Conservation (phyloP, 805 yeast genomes). For the Suhomyces kilbournensis region DNA sequence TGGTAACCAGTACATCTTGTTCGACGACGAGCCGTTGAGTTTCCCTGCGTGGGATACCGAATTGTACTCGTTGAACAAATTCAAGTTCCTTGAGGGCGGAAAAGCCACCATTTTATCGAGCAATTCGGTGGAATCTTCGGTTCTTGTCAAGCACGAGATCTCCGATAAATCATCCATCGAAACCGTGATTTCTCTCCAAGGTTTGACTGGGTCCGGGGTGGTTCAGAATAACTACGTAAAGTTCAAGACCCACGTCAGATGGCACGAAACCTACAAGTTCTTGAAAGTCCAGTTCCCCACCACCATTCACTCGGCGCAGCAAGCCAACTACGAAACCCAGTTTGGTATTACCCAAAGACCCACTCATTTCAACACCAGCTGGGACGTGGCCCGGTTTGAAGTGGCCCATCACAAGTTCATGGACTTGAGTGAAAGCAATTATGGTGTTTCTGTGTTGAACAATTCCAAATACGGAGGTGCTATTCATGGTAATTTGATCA, state of each 20-base stretch:
- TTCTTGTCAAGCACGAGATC: constrained; percentile 60
- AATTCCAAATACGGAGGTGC: constrained; percentile 90
- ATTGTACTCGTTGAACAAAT: constrained; percentile 76
- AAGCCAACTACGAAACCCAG: constrained; percentile 88
- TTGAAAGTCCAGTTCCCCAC: constrained; percentile 95
- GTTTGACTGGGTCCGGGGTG: constrained; percentile 44
- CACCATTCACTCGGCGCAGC: constrained; percentile 62
- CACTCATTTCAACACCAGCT: constrained; percentile 89
- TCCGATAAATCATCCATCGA: constrained; percentile 56
- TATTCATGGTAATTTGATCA: constrained; percentile 88
- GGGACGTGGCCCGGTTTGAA: constrained; percentile 97
- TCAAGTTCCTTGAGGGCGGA: constrained; percentile 42
- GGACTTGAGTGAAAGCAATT: constrained; percentile 80
- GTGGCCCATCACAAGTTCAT: constrained; percentile 93
- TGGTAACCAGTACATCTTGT: constrained; percentile 78
- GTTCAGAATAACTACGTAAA: constrained; percentile 33
- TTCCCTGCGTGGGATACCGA: constrained; percentile 99
- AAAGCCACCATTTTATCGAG: constrained; percentile 41
- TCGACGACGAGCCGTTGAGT: constrained; percentile 85
- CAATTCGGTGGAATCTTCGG: constrained; percentile 60
- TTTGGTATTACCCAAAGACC: constrained; percentile 90
- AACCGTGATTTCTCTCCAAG: constrained; percentile 69
- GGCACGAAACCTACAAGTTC: constrained; percentile 88
- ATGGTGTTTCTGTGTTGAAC: constrained; percentile 84
- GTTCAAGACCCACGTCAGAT: constrained; percentile 53